Conservation (phyloP, 2,329 filamentous ascomycete species). For the Botrytis paeoniae region DNA sequence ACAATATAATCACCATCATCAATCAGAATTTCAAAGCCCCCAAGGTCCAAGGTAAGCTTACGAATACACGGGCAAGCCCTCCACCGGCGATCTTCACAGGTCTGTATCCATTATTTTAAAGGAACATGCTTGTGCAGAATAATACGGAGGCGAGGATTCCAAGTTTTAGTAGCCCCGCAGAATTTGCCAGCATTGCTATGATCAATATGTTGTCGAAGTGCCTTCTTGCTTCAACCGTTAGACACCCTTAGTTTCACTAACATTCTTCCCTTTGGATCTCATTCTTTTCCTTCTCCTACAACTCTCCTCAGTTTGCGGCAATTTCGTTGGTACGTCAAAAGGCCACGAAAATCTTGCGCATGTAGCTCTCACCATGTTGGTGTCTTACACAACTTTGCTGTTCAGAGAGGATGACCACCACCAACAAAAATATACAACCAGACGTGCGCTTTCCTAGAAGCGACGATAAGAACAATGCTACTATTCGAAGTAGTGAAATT, state of each 20-base stretch:
- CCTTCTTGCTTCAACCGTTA: neutral
- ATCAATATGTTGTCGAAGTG: neutral
- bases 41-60: neutral
- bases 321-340: neutral
- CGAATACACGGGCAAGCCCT: neutral
- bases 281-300: neutral
- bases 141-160: neutral
- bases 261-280: neutral
- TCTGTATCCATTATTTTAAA: neutral
- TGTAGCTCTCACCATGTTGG: neutral
- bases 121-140: neutral
- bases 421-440: neutral
- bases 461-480: neutral
- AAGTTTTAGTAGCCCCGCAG: neutral
- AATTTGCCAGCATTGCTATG: slow-evolving; percentile 1
- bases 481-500: neutral
- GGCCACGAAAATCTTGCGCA: neutral
- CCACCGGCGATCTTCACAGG: neutral
- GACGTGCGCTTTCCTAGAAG: neutral
- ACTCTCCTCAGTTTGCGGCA: neutral
- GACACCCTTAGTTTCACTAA: neutral
- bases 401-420: slow-evolving; percentile 1
- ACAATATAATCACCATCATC: neutral
- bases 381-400: neutral
- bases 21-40: neutral